A percentile compares a stretch with the other conserved stretches of the same genome.
phyloP scores from a whole-genome alignment of 164 flowering plant species.

The Sextonia rubra region DNA sequence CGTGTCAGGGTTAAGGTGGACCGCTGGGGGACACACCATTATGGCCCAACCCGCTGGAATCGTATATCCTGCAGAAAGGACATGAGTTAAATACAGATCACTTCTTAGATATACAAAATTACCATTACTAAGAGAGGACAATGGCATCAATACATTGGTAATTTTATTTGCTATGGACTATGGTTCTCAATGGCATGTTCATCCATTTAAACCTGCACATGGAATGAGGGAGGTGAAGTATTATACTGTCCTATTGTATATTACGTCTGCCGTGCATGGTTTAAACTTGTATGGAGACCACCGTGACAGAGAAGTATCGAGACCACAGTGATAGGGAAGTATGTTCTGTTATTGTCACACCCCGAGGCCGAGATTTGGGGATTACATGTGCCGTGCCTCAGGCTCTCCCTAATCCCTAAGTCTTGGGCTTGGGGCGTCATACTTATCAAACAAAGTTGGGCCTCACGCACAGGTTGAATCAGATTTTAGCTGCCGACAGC shows the following conservation, averaged over 20 bases:
- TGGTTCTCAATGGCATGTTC: not conserved
- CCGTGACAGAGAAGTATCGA: no score
- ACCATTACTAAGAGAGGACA: not conserved
- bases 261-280: no score
- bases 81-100: not conserved
- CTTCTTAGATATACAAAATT: not conserved
- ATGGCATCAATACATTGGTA: not conserved
- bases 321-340: no score
- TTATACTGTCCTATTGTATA: not conserved
- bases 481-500: no score
- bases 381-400: no score
- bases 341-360: no score
- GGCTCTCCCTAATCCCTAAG: no score
- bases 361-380: no score
- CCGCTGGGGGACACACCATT: conserved; percentile 92
- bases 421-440: no score
- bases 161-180: not conserved
- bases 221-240: not conserved
- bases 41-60: conserved; percentile 91
- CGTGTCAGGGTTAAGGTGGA: conserved; percentile 69
- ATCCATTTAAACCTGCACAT: not conserved
- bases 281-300: no score
- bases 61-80: conserved; percentile 55
- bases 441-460: no score
- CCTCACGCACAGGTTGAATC: no score